phyloP scores from a whole-genome alignment of 805 yeast species.

The Ogataea thermomethanolica region DNA sequence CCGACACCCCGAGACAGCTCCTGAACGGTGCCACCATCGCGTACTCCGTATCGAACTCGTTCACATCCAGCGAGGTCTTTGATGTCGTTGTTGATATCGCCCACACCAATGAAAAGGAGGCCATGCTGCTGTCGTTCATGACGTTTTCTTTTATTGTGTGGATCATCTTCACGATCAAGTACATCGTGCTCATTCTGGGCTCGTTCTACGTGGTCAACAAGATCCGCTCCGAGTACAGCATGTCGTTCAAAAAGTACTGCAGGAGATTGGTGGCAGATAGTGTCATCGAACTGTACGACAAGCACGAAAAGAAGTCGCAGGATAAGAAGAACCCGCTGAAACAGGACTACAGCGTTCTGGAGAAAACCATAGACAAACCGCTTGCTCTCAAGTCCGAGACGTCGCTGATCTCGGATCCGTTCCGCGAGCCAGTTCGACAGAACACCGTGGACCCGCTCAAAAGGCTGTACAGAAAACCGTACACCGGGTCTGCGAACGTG shows the following conservation, averaged over 20 bases:
- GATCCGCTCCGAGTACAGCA: slow-evolving; percentile 6
- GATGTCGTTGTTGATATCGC: slow-evolving; percentile 55
- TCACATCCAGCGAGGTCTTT: slow-evolving; percentile 38
- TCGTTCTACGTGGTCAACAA: slow-evolving; percentile 21
- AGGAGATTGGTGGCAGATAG: slow-evolving; percentile 27
- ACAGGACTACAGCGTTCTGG: too few relatives aligned
- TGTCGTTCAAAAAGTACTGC: slow-evolving; percentile 23
- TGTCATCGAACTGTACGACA: slow-evolving; percentile 27
- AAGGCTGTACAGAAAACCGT: neutral
- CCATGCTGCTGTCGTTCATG: slow-evolving; percentile 74
- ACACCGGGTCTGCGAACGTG: neutral
- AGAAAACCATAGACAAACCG: neutral
- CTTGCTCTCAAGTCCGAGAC: neutral
- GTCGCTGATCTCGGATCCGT: too few relatives aligned
- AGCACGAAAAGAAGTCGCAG: slow-evolving; percentile 18
- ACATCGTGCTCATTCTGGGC: slow-evolving; percentile 21
- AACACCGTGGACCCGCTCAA: neutral
- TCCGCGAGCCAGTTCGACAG: too few relatives aligned
- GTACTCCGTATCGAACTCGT: slow-evolving; percentile 44
- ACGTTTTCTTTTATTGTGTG: slow-evolving; percentile 70
- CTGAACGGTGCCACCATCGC: slow-evolving; percentile 72
- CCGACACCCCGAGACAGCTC: slow-evolving; percentile 86
- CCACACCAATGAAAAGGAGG: slow-evolving; percentile 56
- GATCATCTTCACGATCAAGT: slow-evolving; percentile 50
- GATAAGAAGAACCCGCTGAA: slow-evolving; percentile 16